These are phyloP conservation scores for Odonthalia washingtoniensis DNA, from an alignment of 31 red algal species.

Conservation along the genomic window DNA sequence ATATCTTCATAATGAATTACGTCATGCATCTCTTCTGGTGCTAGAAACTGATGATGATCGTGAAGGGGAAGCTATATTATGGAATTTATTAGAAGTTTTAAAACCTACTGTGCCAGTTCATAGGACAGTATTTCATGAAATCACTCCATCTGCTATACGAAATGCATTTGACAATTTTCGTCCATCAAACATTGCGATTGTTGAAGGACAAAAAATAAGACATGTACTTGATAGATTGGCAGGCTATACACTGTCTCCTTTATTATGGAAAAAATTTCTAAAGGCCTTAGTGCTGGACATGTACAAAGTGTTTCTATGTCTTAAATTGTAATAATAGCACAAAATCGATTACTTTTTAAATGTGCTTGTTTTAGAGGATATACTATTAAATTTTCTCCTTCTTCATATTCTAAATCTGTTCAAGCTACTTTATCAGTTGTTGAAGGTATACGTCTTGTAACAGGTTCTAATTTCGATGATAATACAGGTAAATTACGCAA, in stretches of 20 bases:
- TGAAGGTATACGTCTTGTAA: constrained; percentile 72
- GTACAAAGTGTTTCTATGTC: constrained; percentile 94
- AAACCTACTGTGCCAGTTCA: constrained; percentile 86
- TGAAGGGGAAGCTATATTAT: constrained; percentile 98
- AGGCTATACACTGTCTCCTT: constrained; percentile 89
- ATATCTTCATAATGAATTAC: constrained; percentile 66
- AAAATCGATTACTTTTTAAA: constrained; percentile 69
- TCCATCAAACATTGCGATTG: constrained; percentile 84
- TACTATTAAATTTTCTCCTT: constrained; percentile 27
- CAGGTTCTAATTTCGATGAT: constrained; percentile 87
- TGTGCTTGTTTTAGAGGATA: not conserved
- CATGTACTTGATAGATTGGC: constrained; percentile 91
- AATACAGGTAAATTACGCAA: constrained; percentile 55
- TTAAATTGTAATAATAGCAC: constrained; percentile 87
- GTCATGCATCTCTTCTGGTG: constrained; percentile 64
- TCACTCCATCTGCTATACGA: constrained; percentile 83
- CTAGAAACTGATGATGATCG: constrained; percentile 97
- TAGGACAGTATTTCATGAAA: constrained; percentile 98
- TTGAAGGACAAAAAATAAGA: constrained; percentile 90
- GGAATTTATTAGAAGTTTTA: constrained; percentile 91
- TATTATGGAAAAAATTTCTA: constrained; percentile 96
- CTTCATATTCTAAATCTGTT: constrained; percentile 26
- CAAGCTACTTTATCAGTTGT: constrained; percentile 54
- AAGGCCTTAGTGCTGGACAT: constrained; percentile 83
- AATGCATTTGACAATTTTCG: constrained; percentile 75